Evolutionary conservation across 495 filamentous ascomycete genomes (phyloP).

Genomic region (Patellaria atrata): DNA sequence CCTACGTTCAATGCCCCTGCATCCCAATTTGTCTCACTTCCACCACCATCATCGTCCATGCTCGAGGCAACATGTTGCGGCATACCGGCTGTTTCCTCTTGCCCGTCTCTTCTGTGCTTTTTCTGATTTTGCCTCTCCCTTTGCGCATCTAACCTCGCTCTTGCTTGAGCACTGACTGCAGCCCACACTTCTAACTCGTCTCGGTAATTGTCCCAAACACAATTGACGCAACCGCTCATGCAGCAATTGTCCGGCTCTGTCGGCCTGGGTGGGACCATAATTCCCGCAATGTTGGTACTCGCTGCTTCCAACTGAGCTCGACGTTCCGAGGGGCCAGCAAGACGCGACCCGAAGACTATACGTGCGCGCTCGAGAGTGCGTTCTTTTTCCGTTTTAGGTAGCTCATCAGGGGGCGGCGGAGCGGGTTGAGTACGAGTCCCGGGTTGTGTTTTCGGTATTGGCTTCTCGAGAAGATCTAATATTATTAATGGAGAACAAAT

Average conservation of each 20-base stretch:
- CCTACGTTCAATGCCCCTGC: conserved; percentile 24
- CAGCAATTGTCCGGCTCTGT: conserved; percentile 96
- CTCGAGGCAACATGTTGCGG: conserved; percentile 33
- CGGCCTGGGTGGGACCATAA: conserved; percentile 68
- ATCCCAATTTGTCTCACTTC: conserved; percentile 54
- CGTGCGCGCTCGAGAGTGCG: conserved; percentile 34
- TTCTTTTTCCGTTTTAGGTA: conserved; percentile 24
- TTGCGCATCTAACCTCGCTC: conserved; percentile 28
- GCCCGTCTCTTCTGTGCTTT: no score
- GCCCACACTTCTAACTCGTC: conserved; percentile 90
- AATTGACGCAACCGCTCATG: conserved; percentile 96
- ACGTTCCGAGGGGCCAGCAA: conserved; percentile 55
- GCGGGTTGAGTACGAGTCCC: conserved; percentile 24
- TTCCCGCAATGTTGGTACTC: conserved; percentile 54
- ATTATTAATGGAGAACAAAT: neutral
- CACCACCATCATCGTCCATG: conserved; percentile 74
- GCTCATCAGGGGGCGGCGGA: conserved; percentile 24
- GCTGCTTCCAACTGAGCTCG: conserved; percentile 42
- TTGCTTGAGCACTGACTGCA: conserved; percentile 40
- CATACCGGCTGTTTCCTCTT: conserved; percentile 21
- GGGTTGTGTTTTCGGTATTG: conserved; percentile 28
- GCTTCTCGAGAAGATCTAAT: conserved; percentile 31
- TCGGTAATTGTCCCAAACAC: conserved; percentile 83
- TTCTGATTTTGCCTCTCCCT: no score
- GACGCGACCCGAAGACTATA: conserved; percentile 62